Evolutionary conservation across 257 asterid species (phyloP), one percentile per base, ranked within the genome.

Genomic region (Schizonepeta tenuifolia): DNA sequence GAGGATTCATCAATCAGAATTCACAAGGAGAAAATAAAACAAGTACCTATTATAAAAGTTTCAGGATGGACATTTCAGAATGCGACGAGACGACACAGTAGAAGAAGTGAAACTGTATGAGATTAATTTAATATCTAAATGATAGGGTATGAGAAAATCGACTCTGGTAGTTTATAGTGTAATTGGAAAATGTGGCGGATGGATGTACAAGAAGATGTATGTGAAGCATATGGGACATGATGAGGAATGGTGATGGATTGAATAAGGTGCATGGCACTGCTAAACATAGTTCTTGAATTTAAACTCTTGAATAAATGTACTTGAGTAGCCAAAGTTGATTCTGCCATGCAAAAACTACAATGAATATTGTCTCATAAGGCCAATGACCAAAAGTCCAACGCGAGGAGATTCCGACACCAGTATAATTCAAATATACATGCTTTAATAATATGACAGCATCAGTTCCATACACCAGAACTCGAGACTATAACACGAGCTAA

Each of bases 1-100:
- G 43, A 69, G 33, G 67, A 83, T 56, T 71, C 76, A 65, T 62
- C 56, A 67, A 33, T 7, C 46, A 74, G 67, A 66, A 57, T 17
- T 67, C 44, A 44, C 26, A 61, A 35, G 3, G n/a, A n/a, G 59
- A 28, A 20, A 36, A 18, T 21, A 18, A 66, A 63, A 44, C 31
- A 44, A 50, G n/a, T 22, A 24, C 49, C 5, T 58, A 65, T 59
- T 50, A 62, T 71, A 60, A 67, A 2, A 46, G 62, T 51, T 36
- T 18, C 43, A 67, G 55, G 61, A 55, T 21, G 67, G 40, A 47
- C 65, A 47, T 36, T 70, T 61, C 40, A 70, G 62, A 56, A 50
- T 64, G 31, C 15, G 50, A 58, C 60, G 38, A 53, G 50, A 58
- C 60, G 38, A 53, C 26, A 24, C 26, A 1, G 26, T 60, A 51